Evolutionary conservation across 441 rosid genomes (phyloP).

Genomic region (Eruca vesicaria): DNA sequence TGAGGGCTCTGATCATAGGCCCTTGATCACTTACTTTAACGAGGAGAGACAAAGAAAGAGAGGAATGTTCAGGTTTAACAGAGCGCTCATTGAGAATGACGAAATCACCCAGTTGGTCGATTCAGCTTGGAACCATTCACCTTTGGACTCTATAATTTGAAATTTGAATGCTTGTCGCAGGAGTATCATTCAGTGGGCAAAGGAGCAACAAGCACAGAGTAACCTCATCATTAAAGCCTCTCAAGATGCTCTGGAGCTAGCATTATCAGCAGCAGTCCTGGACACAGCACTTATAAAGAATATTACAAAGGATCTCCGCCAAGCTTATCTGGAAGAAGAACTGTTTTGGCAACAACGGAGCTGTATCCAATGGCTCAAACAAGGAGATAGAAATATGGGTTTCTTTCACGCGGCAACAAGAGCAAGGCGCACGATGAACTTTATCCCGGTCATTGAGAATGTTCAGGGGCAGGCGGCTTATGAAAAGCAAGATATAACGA

Average conservation of each 20-base stretch:
- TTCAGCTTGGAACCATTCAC: background rate
- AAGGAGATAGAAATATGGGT: background rate
- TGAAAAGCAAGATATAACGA: no score
- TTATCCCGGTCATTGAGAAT: background rate
- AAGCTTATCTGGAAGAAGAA: background rate
- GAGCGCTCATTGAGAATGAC: background rate
- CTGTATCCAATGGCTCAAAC: background rate
- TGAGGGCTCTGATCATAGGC: background rate
- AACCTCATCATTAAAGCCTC: background rate
- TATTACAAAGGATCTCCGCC: background rate
- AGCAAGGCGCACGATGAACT: background rate
- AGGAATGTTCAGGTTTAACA: background rate
- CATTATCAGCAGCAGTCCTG: background rate
- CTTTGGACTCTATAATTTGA: background rate
- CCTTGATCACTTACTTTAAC: background rate
- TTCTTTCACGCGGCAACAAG: background rate
- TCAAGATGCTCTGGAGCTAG: background rate
- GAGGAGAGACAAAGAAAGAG: background rate
- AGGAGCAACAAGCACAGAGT: no score
- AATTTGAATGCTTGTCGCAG: background rate
- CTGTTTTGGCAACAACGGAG: background rate
- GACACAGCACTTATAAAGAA: background rate
- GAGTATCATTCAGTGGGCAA: background rate
- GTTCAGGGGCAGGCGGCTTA: background rate
- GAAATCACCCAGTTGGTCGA: background rate